Evolutionary conservation across 1,284 basidiomycete genomes (phyloP).

Genomic region (Mrakiaceae sp.): DNA sequence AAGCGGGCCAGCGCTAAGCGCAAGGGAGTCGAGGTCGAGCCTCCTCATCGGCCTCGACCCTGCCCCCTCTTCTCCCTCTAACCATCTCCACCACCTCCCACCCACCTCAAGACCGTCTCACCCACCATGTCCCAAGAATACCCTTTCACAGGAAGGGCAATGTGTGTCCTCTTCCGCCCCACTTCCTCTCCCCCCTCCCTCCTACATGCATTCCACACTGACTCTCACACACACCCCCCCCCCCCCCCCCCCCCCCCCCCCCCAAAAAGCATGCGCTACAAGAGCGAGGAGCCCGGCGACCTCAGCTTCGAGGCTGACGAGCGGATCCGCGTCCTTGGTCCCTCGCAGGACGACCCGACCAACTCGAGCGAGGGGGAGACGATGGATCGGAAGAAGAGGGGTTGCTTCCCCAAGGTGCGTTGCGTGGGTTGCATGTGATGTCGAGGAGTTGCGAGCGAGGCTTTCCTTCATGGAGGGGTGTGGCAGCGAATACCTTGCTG

Average conservation of each 20-base stretch:
- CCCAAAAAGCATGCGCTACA: conserved; percentile 1
- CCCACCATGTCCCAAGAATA: background rate
- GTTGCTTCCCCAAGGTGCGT: conserved; percentile 14
- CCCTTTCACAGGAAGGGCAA: conserved; percentile 7
- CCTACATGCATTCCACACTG: background rate
- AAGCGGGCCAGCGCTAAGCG: no score
- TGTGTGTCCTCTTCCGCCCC: background rate
- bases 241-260: background rate
- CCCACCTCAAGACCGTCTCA: background rate
- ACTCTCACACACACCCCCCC: background rate
- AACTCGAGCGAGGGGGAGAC: background rate
- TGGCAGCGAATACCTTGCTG: no score
- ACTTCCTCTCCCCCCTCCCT: background rate
- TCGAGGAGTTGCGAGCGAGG: no score
- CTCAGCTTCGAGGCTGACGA: conserved; percentile 6
- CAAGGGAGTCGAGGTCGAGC: no score
- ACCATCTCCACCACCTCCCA: background rate
- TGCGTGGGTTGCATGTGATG: background rate
- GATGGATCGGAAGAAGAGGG: background rate
- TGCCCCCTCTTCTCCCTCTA: background rate
- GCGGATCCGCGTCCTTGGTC: background rate
- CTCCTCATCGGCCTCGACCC: background rate
- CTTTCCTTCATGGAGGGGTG: no score
- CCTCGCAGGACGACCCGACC: background rate
- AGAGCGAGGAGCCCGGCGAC: background rate